Evolutionary conservation across 75 land plant species (phyloP).

Genomic region (Sequoiadendron giganteum): DNA sequence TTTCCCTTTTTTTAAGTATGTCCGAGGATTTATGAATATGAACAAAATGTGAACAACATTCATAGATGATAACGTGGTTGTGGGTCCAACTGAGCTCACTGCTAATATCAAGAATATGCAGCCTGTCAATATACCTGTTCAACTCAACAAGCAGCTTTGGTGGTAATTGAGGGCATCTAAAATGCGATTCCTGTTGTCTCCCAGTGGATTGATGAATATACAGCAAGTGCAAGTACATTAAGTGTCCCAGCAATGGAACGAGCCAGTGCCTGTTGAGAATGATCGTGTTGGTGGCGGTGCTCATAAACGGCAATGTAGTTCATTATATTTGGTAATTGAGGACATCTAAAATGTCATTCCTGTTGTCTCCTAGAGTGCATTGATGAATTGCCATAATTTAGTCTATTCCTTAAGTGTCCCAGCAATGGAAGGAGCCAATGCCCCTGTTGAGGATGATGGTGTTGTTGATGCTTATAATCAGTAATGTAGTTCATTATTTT

Average conservation of each 20-base stretch:
- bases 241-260: neutral
- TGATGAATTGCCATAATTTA: too few relatives aligned
- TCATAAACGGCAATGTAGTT: neutral
- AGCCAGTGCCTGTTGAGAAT: neutral
- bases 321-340: too few relatives aligned
- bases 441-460: too few relatives aligned
- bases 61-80: neutral
- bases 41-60: neutral
- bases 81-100: too few relatives aligned
- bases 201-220: neutral
- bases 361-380: too few relatives aligned
- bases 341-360: too few relatives aligned
- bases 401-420: too few relatives aligned
- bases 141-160: neutral
- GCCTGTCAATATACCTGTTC: neutral
- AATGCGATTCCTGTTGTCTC: neutral
- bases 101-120: too few relatives aligned
- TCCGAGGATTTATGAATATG: slow-evolving; percentile 7
- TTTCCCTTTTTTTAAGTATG: neutral
- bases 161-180: neutral
- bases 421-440: too few relatives aligned
- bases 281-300: too few relatives aligned
- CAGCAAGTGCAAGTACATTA: neutral
- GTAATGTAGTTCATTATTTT: neutral
- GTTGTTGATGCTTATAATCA: neutral